Evolutionary conservation across 1,284 basidiomycete species (phyloP), one percentile per base, ranked within the genome.

Genomic region (Athelia sp.): DNA sequence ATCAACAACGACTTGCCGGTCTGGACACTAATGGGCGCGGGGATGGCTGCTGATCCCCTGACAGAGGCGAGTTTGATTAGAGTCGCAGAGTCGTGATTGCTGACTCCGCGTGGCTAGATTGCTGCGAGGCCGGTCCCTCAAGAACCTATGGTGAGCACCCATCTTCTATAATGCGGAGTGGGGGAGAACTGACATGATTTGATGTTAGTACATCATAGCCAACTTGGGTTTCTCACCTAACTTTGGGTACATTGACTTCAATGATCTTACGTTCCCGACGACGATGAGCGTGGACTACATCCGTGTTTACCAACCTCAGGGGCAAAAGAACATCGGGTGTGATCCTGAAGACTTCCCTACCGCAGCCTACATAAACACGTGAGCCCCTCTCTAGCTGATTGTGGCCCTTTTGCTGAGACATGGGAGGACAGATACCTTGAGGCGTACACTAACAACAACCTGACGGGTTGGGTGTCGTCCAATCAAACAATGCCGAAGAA

Each of bases 121-220:
- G 66, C 73, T 1, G 66, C 76, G 43, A 62, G 80, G 40, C 62
- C 75, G 18, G 69, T 82, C 32, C 60, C 77, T 1, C 72, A 77
- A 56, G 79, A 82, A 51, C 79, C 79, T 0, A 80, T 75, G 67
- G 71, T 72, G 51, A 23, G 58, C 48, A 24, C 24, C 0, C 18
- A 6, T 43, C 35, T 29, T 29, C 6, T 29, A 29, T 13, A 29
- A 6, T 29, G 13, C 4, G 13, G 13, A 29, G 6, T 13, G 13
- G 26, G 6, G 6, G 13, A 13, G 26, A 29, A 13, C 26, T 29
- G 13, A 29, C 4, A 6, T 29, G 26, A 13, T 6, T 29, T 4
- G 26, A 29, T 29, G n/a, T 17, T 40, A 40, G 71, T 71, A 72
- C 45, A 69, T 74, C 56, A 71, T 75, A 44, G 58, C 71, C 32